Evolutionary conservation across 257 asterid species (phyloP).

Genomic region (Coffea canephora): DNA sequence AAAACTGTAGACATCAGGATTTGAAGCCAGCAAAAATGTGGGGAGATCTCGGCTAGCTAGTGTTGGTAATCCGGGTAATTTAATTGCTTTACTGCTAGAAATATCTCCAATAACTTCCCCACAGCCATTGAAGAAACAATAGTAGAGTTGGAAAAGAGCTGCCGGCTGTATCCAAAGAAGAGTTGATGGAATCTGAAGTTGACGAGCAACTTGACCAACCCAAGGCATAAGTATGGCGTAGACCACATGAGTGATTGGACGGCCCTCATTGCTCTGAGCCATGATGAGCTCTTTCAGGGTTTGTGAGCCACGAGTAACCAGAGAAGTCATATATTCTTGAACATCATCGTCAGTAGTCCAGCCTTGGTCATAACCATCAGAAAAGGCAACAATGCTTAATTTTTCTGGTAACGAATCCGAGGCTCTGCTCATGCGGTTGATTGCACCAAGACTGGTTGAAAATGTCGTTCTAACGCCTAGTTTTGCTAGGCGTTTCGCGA

Average conservation of each 20-base stretch:
- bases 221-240: not conserved
- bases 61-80: not conserved
- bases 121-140: not conserved
- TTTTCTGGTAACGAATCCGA: not conserved
- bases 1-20: slow-evolving; percentile 2
- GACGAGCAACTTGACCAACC: not conserved
- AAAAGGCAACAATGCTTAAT: not conserved
- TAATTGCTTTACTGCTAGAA: not conserved
- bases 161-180: not conserved
- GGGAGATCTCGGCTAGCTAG: slow-evolving; percentile 8
- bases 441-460: not conserved
- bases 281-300: not conserved
- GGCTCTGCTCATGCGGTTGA: slow-evolving; percentile 4
- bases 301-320: not conserved
- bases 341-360: not conserved
- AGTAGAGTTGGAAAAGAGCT: not conserved
- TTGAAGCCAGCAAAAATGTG: not conserved
- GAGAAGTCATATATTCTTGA: not conserved
- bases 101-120: not conserved
- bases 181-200: not conserved
- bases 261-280: not conserved
- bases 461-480: slow-evolving; percentile 19
- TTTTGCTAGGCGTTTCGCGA: slow-evolving; percentile 10
- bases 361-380: not conserved
- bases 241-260: not conserved